These are phyloP conservation scores for Geotrichum phurueaensis DNA, from an alignment of 1,139 yeast species.

Conservation along the genomic window DNA sequence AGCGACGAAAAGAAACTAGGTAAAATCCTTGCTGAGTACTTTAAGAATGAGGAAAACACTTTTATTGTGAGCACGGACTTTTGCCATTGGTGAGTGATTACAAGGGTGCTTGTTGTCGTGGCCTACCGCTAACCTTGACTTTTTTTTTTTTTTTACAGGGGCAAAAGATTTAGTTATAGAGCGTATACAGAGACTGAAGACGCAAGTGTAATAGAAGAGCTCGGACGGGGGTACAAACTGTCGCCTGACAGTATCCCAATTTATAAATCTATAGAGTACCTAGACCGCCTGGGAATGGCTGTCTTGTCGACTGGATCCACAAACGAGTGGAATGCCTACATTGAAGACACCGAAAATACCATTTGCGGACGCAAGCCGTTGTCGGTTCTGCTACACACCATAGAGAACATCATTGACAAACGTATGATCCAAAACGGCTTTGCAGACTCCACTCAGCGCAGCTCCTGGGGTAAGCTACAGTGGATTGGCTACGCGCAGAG, in stretches of 20 bases:
- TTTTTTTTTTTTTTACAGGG: constrained; percentile 13
- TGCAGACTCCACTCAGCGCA: constrained; percentile 16
- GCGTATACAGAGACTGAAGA: constrained; percentile 22
- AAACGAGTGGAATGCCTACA: constrained; percentile 59
- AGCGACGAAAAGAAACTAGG: constrained; percentile 46
- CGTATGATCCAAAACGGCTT: constrained; percentile 19
- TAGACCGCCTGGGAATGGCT: constrained; percentile 67
- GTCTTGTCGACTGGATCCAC: constrained; percentile 53
- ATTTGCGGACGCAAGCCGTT: constrained; percentile 92
- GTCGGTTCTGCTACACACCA: constrained; percentile 51
- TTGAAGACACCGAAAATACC: constrained; percentile 70
- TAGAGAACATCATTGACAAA: constrained; percentile 36
- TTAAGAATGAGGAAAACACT: constrained; percentile 53
- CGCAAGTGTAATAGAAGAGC: background rate
- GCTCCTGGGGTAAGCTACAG: constrained; percentile 38
- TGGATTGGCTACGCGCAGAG: constrained; percentile 89
- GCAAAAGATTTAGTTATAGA: constrained; percentile 24
- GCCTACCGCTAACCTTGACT: constrained; percentile 2
- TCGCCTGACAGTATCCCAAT: constrained; percentile 41
- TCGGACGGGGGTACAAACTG: constrained; percentile 3
- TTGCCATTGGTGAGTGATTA: constrained; percentile 85
- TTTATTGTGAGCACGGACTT: constrained; percentile 86
- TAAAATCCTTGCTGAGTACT: constrained; percentile 46
- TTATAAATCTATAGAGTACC: constrained; percentile 60
- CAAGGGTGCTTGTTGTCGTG: background rate